These are phyloP conservation scores for Casuarina equisetifolia DNA, from an alignment of 306 rosid species.

Conservation along the genomic window DNA sequence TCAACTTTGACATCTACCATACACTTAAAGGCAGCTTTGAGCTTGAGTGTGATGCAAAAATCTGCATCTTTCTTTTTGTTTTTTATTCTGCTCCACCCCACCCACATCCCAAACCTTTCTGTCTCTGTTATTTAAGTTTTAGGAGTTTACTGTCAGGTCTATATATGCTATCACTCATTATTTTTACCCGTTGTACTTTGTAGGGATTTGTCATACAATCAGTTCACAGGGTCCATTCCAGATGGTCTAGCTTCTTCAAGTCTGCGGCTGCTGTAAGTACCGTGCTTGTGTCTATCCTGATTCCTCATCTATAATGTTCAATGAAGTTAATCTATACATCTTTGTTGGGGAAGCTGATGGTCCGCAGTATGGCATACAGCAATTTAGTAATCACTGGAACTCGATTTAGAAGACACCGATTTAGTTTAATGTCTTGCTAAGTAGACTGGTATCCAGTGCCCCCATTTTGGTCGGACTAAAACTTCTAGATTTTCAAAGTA, in stretches of 20 bases:
- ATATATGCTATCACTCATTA: slow-evolving; percentile 9
- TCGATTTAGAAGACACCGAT: neutral
- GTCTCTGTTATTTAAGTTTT: neutral
- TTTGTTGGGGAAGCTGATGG: too few relatives aligned
- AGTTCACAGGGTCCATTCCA: slow-evolving; percentile 75
- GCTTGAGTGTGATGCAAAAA: neutral
- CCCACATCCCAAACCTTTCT: too few relatives aligned
- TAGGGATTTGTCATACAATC: slow-evolving; percentile 92
- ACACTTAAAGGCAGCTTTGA: neutral
- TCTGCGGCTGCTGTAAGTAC: slow-evolving; percentile 89
- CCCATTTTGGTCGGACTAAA: neutral
- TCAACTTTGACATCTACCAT: neutral
- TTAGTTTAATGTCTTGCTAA: neutral
- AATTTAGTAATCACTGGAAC: neutral
- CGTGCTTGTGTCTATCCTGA: slow-evolving; percentile 18
- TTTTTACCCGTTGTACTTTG: slow-evolving; percentile 14
- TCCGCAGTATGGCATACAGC: neutral
- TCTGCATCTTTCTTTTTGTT: neutral
- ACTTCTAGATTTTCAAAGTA: neutral
- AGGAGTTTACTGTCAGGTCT: neutral
- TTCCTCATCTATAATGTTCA: neutral
- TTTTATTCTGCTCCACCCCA: neutral
- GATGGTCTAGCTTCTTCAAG: slow-evolving; percentile 67
- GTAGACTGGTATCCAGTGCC: neutral
- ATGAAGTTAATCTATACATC: neutral